A percentile compares a stretch with the other conserved stretches of the same genome.
Evolutionary conservation across 345 rosid genomes (phyloP).

Genomic region (Angophora floribunda): DNA sequence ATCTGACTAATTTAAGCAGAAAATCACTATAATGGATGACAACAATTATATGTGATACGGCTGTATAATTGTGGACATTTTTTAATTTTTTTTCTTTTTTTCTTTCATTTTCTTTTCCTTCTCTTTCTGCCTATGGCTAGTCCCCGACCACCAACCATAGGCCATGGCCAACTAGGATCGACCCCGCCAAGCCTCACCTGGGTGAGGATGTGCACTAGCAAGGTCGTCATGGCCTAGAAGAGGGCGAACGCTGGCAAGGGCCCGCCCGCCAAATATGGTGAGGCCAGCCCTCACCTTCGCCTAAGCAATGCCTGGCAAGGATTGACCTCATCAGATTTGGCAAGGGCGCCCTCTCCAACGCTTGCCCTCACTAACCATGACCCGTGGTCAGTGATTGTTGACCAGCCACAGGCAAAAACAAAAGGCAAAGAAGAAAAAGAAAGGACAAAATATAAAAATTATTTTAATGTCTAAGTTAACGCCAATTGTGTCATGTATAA

Average conservation of each 20-base stretch:
- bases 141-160: rapidly evolving
- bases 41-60: rapidly evolving
- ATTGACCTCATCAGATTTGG: too few relatives aligned
- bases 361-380: background rate
- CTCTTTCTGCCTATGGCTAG: background rate
- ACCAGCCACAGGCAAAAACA: background rate
- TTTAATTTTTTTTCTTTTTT: background rate
- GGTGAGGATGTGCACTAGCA: background rate
- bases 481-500: rapidly evolving
- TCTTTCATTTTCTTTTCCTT: background rate
- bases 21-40: rapidly evolving
- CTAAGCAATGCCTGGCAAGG: background rate
- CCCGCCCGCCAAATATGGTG: rapidly evolving
- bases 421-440: background rate
- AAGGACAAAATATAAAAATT: background rate
- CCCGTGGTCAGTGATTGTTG: rapidly evolving
- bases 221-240: too few relatives aligned
- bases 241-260: rapidly evolving
- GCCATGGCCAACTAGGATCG: background rate
- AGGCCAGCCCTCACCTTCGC: background rate
- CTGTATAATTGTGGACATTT: rapidly evolving
- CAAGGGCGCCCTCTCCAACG: too few relatives aligned
- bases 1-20: background rate
- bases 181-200: background rate
- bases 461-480: rapidly evolving